A percentile compares a stretch with the other conserved stretches of the same genome.
These are phyloP conservation scores for Neurospora sublineolata DNA, from an alignment of 495 filamentous ascomycete genomes.

Conservation along the genomic window DNA sequence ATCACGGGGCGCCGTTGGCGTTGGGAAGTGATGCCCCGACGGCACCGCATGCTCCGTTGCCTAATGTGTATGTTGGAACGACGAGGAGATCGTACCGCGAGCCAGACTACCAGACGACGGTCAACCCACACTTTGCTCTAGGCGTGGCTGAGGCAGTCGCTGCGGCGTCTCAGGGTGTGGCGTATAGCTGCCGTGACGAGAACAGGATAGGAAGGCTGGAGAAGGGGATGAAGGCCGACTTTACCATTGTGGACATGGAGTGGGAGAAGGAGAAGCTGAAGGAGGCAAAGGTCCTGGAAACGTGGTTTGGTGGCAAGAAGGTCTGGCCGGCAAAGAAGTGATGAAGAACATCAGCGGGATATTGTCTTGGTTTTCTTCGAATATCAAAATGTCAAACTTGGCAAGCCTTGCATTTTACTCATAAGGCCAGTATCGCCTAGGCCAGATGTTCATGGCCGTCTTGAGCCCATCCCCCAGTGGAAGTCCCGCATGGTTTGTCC, in stretches of 20 bases:
- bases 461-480: slow-evolving; percentile 36
- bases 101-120: slow-evolving; percentile 31
- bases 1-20: slow-evolving; percentile 40
- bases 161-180: slow-evolving; percentile 46
- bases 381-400: neutral
- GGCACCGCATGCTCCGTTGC: slow-evolving; percentile 43
- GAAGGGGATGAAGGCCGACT: slow-evolving; percentile 43
- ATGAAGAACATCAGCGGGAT: neutral
- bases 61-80: slow-evolving; percentile 49
- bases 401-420: slow-evolving; percentile 1
- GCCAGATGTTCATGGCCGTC: slow-evolving; percentile 49
- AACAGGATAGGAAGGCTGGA: slow-evolving; percentile 36
- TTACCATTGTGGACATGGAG: slow-evolving; percentile 47
- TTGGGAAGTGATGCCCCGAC: slow-evolving; percentile 53
- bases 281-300: slow-evolving; percentile 40
- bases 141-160: slow-evolving; percentile 38
- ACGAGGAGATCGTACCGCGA: slow-evolving; percentile 45
- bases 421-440: slow-evolving; percentile 24
- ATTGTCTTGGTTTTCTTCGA: neutral
- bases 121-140: slow-evolving; percentile 44
- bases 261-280: slow-evolving; percentile 41
- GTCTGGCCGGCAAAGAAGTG: slow-evolving; percentile 25
- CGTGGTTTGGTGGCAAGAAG: slow-evolving; percentile 43
- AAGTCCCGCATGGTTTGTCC: slow-evolving; percentile 39
- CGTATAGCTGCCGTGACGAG: slow-evolving; percentile 49